Evolutionary conservation across 768 basidiomycete species (phyloP).

Genomic region (Boletus eberwhitei): DNA sequence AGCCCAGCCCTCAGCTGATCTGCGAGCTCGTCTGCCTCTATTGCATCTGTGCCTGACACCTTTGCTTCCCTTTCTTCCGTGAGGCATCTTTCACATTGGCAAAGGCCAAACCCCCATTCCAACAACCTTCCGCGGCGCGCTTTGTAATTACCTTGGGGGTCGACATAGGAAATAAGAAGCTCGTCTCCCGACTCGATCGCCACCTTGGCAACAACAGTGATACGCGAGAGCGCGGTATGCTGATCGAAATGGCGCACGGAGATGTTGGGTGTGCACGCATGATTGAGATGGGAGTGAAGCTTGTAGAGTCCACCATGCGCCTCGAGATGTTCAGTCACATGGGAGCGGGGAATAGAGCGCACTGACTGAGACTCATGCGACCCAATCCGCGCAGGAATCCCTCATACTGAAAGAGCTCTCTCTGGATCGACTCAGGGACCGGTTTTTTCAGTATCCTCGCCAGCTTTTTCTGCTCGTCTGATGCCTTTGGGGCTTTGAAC

Average conservation of each 20-base stretch:
- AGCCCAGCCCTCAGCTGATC: constrained; percentile 62
- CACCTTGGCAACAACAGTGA: constrained; percentile 67
- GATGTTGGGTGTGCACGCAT: constrained; percentile 76
- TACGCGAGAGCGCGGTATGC: constrained; percentile 64
- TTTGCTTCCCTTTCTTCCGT: constrained; percentile 45
- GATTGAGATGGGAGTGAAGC: constrained; percentile 86
- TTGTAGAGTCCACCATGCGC: constrained; percentile 83
- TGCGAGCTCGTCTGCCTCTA: constrained; percentile 45
- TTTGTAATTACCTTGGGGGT: constrained; percentile 43
- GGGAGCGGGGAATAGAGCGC: background rate
- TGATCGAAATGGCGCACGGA: constrained; percentile 76
- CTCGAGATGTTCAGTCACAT: constrained; percentile 46
- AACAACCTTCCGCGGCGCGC: constrained; percentile 51
- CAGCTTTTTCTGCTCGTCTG: constrained; percentile 55
- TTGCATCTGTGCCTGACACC: background rate
- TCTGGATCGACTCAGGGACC: constrained; percentile 45
- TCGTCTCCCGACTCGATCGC: constrained; percentile 71
- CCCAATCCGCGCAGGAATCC: constrained; percentile 71
- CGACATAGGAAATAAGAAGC: constrained; percentile 73
- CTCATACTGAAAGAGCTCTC: constrained; percentile 70
- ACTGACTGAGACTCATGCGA: constrained; percentile 77
- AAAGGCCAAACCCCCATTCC: constrained; percentile 75
- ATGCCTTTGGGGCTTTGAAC: constrained; percentile 55
- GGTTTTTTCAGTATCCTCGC: constrained; percentile 50
- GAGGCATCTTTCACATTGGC: constrained; percentile 64